Percentiles rank a stretch among this genome's conserved stretches.
Evolutionary conservation across 2,329 filamentous ascomycete genomes (phyloP).

Genomic region (Calonectria fujianensis): DNA sequence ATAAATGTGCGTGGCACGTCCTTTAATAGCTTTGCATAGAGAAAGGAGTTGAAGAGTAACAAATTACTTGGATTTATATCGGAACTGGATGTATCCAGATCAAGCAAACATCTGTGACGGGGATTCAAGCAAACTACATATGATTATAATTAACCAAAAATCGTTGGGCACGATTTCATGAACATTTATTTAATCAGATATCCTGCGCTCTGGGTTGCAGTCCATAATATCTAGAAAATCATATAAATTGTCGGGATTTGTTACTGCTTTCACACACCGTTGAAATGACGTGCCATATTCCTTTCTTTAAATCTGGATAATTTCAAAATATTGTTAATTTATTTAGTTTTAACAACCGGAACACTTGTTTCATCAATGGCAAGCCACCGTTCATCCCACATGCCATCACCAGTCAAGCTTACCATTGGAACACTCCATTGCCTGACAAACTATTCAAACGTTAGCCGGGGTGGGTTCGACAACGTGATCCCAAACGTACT

Average conservation of each 20-base stretch:
- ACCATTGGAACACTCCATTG: slow-evolving; percentile 17
- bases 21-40: neutral
- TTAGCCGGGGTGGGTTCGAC: neutral
- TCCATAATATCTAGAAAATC: no score
- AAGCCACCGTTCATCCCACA: neutral
- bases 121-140: no score
- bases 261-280: no score
- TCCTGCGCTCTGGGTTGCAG: no score
- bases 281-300: no score
- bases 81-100: no score
- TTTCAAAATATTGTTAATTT: neutral
- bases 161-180: no score
- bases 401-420: slow-evolving; percentile 9
- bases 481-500: slow-evolving; percentile 6
- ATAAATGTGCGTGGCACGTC: neutral
- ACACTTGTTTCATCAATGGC: neutral
- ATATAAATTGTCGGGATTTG: no score
- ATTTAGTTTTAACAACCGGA: neutral
- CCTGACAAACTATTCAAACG: slow-evolving; percentile 16
- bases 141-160: no score
- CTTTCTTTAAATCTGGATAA: neutral
- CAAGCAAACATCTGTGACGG: no score
- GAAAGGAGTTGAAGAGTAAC: neutral
- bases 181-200: no score
- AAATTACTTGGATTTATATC: neutral